Percentiles rank a stretch among this genome's conserved stretches.
phyloP scores from a whole-genome alignment of 2,329 filamentous ascomycete genomes.

The Cladophialophora carrionii region DNA sequence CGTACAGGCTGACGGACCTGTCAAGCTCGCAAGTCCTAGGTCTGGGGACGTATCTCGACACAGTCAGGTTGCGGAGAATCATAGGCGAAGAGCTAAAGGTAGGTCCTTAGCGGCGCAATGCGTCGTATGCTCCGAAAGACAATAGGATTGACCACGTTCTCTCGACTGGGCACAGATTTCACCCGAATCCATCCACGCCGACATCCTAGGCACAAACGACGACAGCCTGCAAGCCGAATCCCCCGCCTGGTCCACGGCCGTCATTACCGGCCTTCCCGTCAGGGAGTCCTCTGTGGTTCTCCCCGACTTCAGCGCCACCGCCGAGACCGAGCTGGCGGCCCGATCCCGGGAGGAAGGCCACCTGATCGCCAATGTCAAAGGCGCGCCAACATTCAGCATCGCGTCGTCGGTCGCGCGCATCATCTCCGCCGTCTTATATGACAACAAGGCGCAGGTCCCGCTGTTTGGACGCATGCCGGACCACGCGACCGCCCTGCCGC shows the following conservation, averaged over 20 bases:
- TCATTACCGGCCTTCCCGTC: background rate
- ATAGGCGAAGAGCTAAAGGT: background rate
- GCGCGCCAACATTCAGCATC: background rate
- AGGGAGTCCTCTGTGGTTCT: background rate
- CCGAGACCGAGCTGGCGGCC: background rate
- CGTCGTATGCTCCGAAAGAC: background rate
- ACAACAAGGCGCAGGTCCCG: background rate
- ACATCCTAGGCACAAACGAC: background rate
- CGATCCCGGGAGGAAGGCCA: background rate
- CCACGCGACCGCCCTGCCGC: constrained; percentile 48
- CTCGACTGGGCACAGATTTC: background rate
- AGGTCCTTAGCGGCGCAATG: background rate
- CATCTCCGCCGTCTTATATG: background rate
- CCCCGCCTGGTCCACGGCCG: background rate
- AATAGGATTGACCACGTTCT: background rate
- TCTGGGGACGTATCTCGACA: background rate
- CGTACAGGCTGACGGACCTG: constrained; percentile 50
- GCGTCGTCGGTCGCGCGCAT: background rate
- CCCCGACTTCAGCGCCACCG: background rate
- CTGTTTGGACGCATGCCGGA: background rate
- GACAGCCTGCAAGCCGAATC: background rate
- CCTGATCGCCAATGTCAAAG: background rate
- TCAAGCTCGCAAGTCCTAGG: background rate
- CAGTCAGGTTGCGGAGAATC: background rate
- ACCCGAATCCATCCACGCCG: background rate